phyloP scores from a whole-genome alignment of 2,329 filamentous ascomycete species.

The Fusarium sp. region DNA sequence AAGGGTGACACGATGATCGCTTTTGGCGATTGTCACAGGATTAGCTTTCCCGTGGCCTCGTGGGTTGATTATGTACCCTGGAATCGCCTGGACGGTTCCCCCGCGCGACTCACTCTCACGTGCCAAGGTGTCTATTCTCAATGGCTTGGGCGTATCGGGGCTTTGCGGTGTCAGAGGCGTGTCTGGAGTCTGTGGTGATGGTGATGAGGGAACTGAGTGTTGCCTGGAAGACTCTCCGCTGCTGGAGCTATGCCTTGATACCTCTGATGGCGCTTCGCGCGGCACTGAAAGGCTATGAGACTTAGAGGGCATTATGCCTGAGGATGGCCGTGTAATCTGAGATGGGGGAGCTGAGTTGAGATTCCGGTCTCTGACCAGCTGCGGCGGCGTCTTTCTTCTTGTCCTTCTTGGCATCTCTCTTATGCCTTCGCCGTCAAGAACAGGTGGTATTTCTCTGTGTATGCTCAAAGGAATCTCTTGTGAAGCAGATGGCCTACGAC shows the following conservation, averaged over 20 bases:
- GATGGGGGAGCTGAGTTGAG: neutral
- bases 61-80: neutral
- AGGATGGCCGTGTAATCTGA: neutral
- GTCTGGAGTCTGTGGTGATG: neutral
- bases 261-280: accelerated
- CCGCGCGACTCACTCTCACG: accelerated
- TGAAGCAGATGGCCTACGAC: neutral
- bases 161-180: neutral
- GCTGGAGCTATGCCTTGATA: neutral
- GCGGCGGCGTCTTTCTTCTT: neutral
- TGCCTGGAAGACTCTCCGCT: neutral
- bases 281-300: accelerated
- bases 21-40: accelerated
- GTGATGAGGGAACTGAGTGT: neutral
- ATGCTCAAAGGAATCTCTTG: neutral
- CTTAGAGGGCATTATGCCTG: accelerated
- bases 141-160: accelerated
- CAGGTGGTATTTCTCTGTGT: neutral
- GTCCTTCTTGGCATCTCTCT: neutral
- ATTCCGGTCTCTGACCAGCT: too few relatives aligned
- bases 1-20: accelerated
- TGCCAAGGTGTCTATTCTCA: too few relatives aligned
- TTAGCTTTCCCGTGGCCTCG: accelerated
- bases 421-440: too few relatives aligned
- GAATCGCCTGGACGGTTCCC: neutral